Evolutionary conservation across 352 stramenopile genomes (phyloP), one percentile per base, ranked within the genome.

Genomic region (Pythium grandisporangium): DNA sequence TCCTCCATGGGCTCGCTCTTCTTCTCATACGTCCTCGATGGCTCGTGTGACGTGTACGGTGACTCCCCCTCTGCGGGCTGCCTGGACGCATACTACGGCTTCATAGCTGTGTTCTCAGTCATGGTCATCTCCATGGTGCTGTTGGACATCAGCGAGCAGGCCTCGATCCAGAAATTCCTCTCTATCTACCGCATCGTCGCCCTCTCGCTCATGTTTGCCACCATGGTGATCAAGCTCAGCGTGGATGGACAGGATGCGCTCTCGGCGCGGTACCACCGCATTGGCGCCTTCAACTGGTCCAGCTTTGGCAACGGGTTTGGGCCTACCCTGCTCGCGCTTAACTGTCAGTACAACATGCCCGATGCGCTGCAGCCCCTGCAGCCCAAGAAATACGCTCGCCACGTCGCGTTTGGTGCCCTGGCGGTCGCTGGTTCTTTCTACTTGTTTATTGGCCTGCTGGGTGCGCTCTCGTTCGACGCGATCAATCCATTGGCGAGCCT

Each of bases 321-420:
- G 2, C 79, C 79, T 4, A 88, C 76, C 23, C 45, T 92, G 24
- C 57, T 92, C n/a, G 79, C 79, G 22, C 70, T 92, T 38, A 92
- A 89, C 60, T 92, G 78, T 51, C 78, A 92, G 56, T 89, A 88
- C 68, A 89, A 89, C 59, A 89, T 92, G 75, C 75, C 75, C 14
- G 71, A 89, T 48, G 75, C 74, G 19, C 52, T 92, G 25, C 78
- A 92, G 63, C 70, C 75, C 30, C 60, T 92, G n/a, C 55, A 84
- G 33, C 64, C 66, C 17, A 92, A 92, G 63, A 57, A 51, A 10
- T 58, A 63, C 13, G 79, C 70, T 13, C 71, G 74, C 25, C 57
- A 66, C 17, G 72, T 90, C 23, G 71, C 74, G 27, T 84, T 90
- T 30, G 56, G 51, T 7, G 65, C 76, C 24, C 53, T 92, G 25